Evolutionary conservation across 2,329 filamentous ascomycete genomes (phyloP).

Genomic region (Sphaerostilbella broomeana): DNA sequence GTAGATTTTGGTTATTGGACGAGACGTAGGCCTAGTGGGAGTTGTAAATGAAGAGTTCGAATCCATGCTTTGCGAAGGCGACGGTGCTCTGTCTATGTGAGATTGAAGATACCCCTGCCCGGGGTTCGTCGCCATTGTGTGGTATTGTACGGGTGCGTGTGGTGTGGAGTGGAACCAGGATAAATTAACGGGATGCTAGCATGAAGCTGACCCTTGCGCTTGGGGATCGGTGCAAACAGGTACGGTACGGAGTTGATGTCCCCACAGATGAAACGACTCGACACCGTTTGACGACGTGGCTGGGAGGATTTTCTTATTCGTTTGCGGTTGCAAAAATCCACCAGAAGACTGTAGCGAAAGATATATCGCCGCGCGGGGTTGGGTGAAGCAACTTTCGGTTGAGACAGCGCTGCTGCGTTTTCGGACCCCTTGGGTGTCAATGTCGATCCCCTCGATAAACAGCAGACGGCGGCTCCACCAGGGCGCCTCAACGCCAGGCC

Average conservation of each 20-base stretch:
- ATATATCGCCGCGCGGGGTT: too few relatives aligned
- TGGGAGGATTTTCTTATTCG: too few relatives aligned
- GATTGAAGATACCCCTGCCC: slow-evolving; percentile 12
- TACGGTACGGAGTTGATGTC: too few relatives aligned
- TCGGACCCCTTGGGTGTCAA: too few relatives aligned
- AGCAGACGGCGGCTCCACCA: background rate
- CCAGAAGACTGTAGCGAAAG: too few relatives aligned
- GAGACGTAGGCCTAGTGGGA: slow-evolving; percentile 14
- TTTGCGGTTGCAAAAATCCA: too few relatives aligned
- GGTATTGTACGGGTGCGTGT: slow-evolving; percentile 6
- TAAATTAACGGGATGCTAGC: slow-evolving; percentile 11
- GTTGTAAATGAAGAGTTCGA: slow-evolving; percentile 8
- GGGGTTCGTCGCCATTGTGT: slow-evolving; percentile 11
- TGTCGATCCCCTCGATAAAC: background rate
- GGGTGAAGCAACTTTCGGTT: too few relatives aligned
- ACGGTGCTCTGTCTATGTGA: slow-evolving; percentile 3
- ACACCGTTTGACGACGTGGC: too few relatives aligned
- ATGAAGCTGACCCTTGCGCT: too few relatives aligned
- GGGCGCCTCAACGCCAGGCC: background rate
- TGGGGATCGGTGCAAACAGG: too few relatives aligned
- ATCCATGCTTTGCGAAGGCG: slow-evolving; percentile 11
- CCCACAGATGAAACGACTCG: too few relatives aligned
- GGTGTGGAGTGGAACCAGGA: slow-evolving; percentile 9
- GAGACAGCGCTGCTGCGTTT: too few relatives aligned
- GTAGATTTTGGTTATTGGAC: slow-evolving; percentile 15